Evolutionary conservation across 306 rosid genomes (phyloP).

Genomic region (Argentina anserina): DNA sequence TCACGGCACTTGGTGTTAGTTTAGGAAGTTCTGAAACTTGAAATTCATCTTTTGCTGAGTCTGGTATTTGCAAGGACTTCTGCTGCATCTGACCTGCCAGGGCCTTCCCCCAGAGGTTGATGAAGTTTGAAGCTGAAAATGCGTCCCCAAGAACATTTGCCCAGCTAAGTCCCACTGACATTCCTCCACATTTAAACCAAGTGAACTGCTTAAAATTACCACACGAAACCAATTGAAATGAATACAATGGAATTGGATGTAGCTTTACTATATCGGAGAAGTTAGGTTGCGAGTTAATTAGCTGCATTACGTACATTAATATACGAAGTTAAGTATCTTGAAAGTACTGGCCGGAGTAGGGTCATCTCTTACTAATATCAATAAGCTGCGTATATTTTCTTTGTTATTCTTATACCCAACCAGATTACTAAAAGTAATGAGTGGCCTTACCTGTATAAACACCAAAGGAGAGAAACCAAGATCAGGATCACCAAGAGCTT

Average conservation of each 20-base stretch:
- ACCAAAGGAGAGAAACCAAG: conserved; percentile 70
- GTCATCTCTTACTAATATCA: too few relatives aligned
- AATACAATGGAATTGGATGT: neutral
- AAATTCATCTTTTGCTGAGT: neutral
- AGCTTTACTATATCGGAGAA: neutral
- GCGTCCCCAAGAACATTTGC: conserved; percentile 81
- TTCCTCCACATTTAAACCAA: conserved; percentile 73
- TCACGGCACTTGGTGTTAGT: conserved; percentile 29
- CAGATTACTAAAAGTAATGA: neutral
- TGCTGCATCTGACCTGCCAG: conserved; percentile 37
- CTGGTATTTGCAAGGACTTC: conserved; percentile 26
- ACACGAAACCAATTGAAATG: neutral
- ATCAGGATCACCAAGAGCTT: conserved; percentile 64
- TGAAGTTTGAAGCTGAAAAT: conserved; percentile 59
- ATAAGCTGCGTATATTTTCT: neutral
- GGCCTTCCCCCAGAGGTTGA: conserved; percentile 47
- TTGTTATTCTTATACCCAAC: too few relatives aligned
- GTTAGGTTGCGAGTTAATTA: neutral
- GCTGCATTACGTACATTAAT: too few relatives aligned
- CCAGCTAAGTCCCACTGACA: conserved; percentile 72
- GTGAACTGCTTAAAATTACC: conserved; percentile 44
- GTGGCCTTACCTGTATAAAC: conserved; percentile 49
- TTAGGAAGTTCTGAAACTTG: conserved; percentile 1
- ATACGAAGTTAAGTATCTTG: too few relatives aligned
- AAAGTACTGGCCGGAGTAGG: too few relatives aligned